A percentile compares a stretch with the other conserved stretches of the same genome.
Evolutionary conservation across 2,329 filamentous ascomycete species (phyloP).

Genomic region (Emmonsiellopsis sp.): DNA sequence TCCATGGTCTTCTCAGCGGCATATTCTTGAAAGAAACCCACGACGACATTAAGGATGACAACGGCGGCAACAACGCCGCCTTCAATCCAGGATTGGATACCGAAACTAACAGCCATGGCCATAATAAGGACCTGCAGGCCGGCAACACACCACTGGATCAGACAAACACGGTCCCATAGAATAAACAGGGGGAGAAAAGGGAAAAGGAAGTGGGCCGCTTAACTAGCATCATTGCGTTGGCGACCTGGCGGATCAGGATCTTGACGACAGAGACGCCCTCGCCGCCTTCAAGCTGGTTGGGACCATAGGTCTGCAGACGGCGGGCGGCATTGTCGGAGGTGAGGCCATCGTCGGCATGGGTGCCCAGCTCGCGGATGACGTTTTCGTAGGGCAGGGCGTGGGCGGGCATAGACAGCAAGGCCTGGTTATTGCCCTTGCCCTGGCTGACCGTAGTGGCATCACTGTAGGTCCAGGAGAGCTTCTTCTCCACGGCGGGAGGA

Average conservation of each 20-base stretch:
- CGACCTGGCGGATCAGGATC: slow-evolving; percentile 56
- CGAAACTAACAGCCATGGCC: slow-evolving; percentile 50
- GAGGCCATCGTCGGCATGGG: slow-evolving; percentile 48
- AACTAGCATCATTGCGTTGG: slow-evolving; percentile 60
- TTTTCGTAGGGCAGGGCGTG: slow-evolving; percentile 47
- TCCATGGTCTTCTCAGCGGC: slow-evolving; percentile 47
- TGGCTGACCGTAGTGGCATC: background rate
- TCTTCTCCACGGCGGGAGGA: slow-evolving; percentile 7
- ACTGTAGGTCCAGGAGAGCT: background rate
- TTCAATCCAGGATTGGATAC: slow-evolving; percentile 51
- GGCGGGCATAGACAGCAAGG: slow-evolving; percentile 49
- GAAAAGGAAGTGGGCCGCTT: slow-evolving; percentile 14
- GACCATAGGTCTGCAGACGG: slow-evolving; percentile 47
- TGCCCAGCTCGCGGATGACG: slow-evolving; percentile 45
- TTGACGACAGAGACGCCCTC: slow-evolving; percentile 59
- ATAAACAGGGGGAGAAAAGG: slow-evolving; percentile 5
- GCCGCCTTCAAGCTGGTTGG: slow-evolving; percentile 57
- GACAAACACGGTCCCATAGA: slow-evolving; percentile 11
- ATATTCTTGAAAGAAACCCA: slow-evolving; percentile 48
- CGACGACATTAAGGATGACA: slow-evolving; percentile 48
- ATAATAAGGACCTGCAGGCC: slow-evolving; percentile 37
- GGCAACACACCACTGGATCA: slow-evolving; percentile 22
- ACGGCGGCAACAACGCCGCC: slow-evolving; percentile 50
- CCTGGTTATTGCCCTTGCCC: slow-evolving; percentile 23
- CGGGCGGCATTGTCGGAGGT: slow-evolving; percentile 43